phyloP scores from a whole-genome alignment of 352 stramenopile genomes.

The Pseudoperonospora humuli region DNA sequence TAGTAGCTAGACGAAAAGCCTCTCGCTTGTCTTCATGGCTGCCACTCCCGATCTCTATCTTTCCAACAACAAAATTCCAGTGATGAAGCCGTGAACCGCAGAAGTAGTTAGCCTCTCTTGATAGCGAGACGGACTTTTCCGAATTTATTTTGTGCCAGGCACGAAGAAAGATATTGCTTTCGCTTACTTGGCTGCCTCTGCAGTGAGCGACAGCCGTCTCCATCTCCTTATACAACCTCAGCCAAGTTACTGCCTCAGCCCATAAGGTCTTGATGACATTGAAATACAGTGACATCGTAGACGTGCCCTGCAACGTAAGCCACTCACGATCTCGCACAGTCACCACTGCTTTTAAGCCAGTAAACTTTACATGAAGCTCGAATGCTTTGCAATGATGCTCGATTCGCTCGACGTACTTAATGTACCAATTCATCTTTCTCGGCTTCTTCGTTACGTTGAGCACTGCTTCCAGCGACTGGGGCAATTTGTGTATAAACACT shows the following conservation, averaged over 20 bases:
- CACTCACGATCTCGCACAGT: conserved; percentile 43
- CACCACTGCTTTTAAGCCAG: conserved; percentile 29
- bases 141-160: conserved; percentile 42
- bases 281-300: conserved; percentile 36
- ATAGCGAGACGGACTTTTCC: conserved; percentile 23
- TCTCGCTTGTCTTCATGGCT: conserved; percentile 45
- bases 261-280: conserved; percentile 42
- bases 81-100: conserved; percentile 42
- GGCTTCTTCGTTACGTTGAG: conserved; percentile 61
- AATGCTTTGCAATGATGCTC: conserved; percentile 29
- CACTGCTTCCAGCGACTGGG: conserved; percentile 36
- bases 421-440: conserved; percentile 63
- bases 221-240: conserved; percentile 32
- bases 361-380: conserved; percentile 36
- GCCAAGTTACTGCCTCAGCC: conserved; percentile 38
- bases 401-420: conserved; percentile 53
- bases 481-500: conserved; percentile 51
- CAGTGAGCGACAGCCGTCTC: conserved; percentile 22
- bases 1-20: conserved; percentile 37
- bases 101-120: conserved; percentile 45
- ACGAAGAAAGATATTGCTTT: conserved; percentile 40
- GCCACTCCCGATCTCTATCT: conserved; percentile 61
- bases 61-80: conserved; percentile 54
- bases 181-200: conserved; percentile 11
- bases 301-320: conserved; percentile 33